Conservation (phyloP, 73 alveolate genomes). For the Tetrahymena elliotti region DNA sequence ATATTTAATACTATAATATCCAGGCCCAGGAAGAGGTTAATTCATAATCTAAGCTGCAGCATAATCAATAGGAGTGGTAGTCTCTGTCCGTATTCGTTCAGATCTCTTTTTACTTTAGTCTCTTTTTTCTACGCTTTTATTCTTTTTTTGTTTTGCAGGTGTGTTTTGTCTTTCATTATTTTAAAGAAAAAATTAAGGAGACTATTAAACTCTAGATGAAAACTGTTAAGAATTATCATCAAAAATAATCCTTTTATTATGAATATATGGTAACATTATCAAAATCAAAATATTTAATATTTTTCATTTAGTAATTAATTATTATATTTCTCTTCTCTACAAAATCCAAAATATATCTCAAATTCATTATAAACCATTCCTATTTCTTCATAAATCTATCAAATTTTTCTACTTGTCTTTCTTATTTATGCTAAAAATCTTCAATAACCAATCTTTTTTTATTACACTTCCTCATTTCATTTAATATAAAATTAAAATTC, state of each 20-base stretch:
- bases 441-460: too few relatives aligned
- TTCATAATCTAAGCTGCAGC: neutral
- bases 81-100: neutral
- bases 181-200: neutral
- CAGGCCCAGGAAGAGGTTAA: neutral
- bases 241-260: neutral
- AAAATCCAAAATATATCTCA: neutral
- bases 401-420: neutral
- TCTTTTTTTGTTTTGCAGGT: neutral
- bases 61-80: neutral
- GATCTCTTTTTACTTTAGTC: neutral
- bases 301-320: neutral
- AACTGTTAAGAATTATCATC: neutral
- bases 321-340: too few relatives aligned
- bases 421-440: too few relatives aligned
- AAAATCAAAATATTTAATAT: neutral
- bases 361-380: neutral
- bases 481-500: too few relatives aligned
- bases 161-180: neutral
- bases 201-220: neutral
- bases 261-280: neutral
- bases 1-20: neutral
- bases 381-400: neutral
- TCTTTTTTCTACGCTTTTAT: neutral
- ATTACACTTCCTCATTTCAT: too few relatives aligned